A percentile compares a stretch with the other conserved stretches of the same genome.
Conservation (phyloP, 2,329 filamentous ascomycete species). For the Fusarium zealandicum region DNA sequence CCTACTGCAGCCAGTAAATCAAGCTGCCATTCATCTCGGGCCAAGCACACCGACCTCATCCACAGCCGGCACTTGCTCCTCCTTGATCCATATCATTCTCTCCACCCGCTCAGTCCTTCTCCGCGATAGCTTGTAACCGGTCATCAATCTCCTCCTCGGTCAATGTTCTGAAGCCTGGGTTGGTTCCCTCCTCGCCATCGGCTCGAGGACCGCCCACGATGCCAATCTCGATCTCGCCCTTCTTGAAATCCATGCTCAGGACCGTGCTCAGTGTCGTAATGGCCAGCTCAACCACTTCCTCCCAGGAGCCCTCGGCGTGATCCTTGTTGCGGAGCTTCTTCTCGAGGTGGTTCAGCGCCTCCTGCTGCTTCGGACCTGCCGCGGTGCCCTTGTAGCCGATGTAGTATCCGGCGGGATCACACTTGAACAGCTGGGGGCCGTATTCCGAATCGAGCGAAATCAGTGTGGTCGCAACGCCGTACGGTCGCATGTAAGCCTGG, state of each 20-base stretch:
- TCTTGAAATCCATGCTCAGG: constrained; percentile 99
- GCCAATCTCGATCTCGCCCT: constrained; percentile 96
- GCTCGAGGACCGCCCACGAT: constrained; percentile 88
- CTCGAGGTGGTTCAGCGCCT: constrained; percentile 97
- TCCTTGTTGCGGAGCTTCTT: constrained; percentile 99
- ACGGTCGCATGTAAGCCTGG: constrained; percentile 93
- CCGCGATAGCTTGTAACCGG: constrained; percentile 94
- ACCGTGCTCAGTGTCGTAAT: constrained; percentile 96
- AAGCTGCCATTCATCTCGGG: constrained; percentile 16
- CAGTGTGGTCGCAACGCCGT: constrained; percentile 93
- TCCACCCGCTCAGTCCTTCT: constrained; percentile 81
- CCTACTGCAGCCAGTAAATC: constrained; percentile 31
- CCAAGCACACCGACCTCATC: constrained; percentile 18
- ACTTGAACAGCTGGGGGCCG: constrained; percentile 97
- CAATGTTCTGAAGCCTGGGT: constrained; percentile 82
- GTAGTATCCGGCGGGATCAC: constrained; percentile 97
- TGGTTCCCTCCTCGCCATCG: constrained; percentile 84
- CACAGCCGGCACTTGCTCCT: constrained; percentile 16
- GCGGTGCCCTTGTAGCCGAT: constrained; percentile 98
- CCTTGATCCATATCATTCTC: constrained; percentile 29
- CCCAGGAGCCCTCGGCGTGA: constrained; percentile 87
- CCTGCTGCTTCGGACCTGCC: constrained; percentile 96
- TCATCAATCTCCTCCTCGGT: constrained; percentile 99
- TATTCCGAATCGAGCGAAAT: constrained; percentile 92
- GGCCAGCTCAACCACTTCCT: constrained; percentile 96